phyloP scores from a whole-genome alignment of 1,139 yeast species.

The Diutina rugosa region DNA sequence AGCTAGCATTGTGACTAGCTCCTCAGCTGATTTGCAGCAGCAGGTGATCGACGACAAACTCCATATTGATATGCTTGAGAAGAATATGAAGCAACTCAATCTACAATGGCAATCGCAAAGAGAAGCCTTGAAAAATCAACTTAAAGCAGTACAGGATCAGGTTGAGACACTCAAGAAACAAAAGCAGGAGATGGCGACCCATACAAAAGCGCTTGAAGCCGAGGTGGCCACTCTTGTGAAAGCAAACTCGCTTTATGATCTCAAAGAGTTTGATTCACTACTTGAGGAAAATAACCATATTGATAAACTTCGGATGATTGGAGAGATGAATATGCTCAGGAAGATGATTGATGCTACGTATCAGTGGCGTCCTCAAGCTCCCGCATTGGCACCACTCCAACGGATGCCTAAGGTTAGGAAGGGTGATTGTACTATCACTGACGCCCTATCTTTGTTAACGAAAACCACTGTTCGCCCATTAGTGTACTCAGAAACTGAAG shows the following conservation, averaged over 20 bases:
- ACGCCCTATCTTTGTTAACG: neutral
- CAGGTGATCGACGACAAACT: constrained; percentile 23
- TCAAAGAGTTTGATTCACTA: neutral
- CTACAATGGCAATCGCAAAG: constrained; percentile 12
- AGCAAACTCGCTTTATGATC: neutral
- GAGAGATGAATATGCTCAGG: neutral
- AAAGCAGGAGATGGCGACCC: constrained; percentile 8
- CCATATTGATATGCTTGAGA: constrained; percentile 28
- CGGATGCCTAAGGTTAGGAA: neutral
- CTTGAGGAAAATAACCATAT: neutral
- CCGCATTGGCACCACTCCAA: neutral
- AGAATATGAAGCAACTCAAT: constrained; percentile 23
- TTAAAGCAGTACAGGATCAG: constrained; percentile 5
- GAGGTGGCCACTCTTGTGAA: neutral
- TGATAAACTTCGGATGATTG: neutral
- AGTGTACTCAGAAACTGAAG: neutral
- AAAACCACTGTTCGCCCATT: neutral
- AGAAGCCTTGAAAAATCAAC: constrained; percentile 11
- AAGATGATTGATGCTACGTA: neutral
- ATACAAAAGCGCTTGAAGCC: neutral
- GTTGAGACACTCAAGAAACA: constrained; percentile 9
- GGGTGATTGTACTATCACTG: neutral
- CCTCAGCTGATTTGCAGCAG: constrained; percentile 2
- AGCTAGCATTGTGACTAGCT: neutral
- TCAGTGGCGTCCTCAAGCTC: neutral